Evolutionary conservation across 2,329 filamentous ascomycete species (phyloP).

Genomic region (Aspergillus ochraceus): DNA sequence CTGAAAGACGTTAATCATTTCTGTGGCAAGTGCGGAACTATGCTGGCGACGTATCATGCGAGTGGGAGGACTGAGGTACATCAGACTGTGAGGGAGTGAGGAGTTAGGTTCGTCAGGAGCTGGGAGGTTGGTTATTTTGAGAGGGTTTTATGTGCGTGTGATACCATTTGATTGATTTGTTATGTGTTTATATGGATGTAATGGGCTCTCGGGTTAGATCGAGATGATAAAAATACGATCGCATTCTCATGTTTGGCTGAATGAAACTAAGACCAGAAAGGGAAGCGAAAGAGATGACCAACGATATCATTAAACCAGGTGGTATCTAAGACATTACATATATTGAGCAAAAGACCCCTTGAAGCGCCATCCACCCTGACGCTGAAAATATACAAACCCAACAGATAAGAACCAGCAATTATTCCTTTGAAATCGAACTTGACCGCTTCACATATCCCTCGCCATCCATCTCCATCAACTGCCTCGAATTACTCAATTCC

Average conservation of each 20-base stretch:
- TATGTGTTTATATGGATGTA: no score
- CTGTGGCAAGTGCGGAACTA: constrained; percentile 47
- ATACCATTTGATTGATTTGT: neutral
- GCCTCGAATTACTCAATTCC: constrained; percentile 3
- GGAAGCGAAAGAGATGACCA: no score
- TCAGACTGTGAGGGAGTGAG: constrained; percentile 8
- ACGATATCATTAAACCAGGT: neutral
- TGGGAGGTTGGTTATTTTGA: no score
- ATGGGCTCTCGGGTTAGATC: no score
- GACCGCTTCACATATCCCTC: neutral
- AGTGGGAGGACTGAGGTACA: constrained; percentile 50
- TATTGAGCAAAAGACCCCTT: neutral
- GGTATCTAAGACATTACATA: neutral
- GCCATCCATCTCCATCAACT: constrained; percentile 9
- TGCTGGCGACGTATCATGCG: constrained; percentile 51
- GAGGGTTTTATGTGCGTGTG: neutral
- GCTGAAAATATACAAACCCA: neutral
- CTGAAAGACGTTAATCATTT: constrained; percentile 52
- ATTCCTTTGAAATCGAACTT: neutral
- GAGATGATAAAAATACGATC: no score
- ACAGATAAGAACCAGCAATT: neutral
- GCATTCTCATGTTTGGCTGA: no score
- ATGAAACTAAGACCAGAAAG: no score
- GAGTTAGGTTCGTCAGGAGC: no score
- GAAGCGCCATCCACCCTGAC: neutral